phyloP scores from a whole-genome alignment of 306 rosid genomes.

The Cicer pinnatifidum region DNA sequence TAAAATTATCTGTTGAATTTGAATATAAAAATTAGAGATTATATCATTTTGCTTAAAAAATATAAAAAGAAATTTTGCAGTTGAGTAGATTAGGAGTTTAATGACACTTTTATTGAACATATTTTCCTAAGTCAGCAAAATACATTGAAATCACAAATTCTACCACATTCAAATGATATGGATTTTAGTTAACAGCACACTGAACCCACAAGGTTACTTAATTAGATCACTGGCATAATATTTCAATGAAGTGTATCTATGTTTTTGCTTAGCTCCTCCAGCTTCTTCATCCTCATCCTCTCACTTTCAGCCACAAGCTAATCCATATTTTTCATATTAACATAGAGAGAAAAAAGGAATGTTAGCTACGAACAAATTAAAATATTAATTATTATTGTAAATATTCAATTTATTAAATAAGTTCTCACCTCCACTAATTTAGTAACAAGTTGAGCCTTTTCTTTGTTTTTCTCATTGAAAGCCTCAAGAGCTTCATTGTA shows the following conservation, averaged over 20 bases:
- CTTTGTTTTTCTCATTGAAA: constrained; percentile 92
- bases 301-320: constrained; percentile 80
- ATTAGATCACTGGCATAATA: constrained; percentile 28
- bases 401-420: not conserved
- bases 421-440: constrained; percentile 76
- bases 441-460: constrained; percentile 73
- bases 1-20: no score
- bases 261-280: constrained; percentile 94
- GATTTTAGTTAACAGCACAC: constrained; percentile 56
- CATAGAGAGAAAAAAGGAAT: not conserved
- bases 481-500: constrained; percentile 96
- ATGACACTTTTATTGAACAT: constrained; percentile 10
- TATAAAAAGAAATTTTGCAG: no score
- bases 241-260: constrained; percentile 65
- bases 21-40: no score
- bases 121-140: constrained; percentile 45
- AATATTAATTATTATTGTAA: not conserved
- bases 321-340: constrained; percentile 4
- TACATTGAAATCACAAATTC: constrained; percentile 45
- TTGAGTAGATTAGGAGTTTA: no score
- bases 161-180: constrained; percentile 38
- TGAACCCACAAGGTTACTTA: constrained; percentile 42
- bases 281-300: constrained; percentile 94
- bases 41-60: no score
- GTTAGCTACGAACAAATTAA: constrained; percentile 33